Evolutionary conservation across 225 moss, liverwort and hornwort species (phyloP), one percentile per base, ranked within the genome.

Genomic region (Takakia lepidozioides): DNA sequence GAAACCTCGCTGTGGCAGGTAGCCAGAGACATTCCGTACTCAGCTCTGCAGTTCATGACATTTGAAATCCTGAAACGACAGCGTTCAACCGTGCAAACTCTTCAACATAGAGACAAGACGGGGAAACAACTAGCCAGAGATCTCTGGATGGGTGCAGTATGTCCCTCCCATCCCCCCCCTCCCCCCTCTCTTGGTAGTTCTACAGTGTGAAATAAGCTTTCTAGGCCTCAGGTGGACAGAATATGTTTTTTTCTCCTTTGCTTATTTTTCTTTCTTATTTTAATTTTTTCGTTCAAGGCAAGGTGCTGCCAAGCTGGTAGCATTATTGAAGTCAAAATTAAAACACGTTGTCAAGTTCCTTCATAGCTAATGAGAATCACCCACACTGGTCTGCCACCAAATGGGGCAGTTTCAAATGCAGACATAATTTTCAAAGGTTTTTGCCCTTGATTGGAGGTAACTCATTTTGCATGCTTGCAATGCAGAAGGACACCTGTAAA

Each of bases 31-130:
- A 65, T 78, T 44, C 77, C 77, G 1, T 78, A 78, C 45, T 72
- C 77, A 16, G 77, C 77, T n/a, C 72, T 78, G 7, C 77, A 78
- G 46, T 78, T 78, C 53, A 65, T 78, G 64, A 78, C 77, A 1
- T 78, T 78, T 46, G 77, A 78, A 49, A 15, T 68, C 61, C 48
- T 78, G 25, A 78, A 68, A 38, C 59, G 54, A 30, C 63, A 42
- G 11, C 63, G 52, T 27, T 38, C 35, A 38, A 44, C 42, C 10
- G 20, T 23, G 29, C 34, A 20, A 16, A 26, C 40, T 5, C 51
- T 9, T 0, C 23, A 38, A 4, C 22, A 16, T 15, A 52, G 26
- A 38, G 25, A 43, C 11, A 49, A 15, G 14, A 52, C 38, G 49
- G 61, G 67, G 19, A 60, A 51, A 51, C 64, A 58, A 27, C 38